Evolutionary conservation across 805 yeast genomes (phyloP), one percentile per base, ranked within the genome.

Genomic region (Jamesozyma piceae): DNA sequence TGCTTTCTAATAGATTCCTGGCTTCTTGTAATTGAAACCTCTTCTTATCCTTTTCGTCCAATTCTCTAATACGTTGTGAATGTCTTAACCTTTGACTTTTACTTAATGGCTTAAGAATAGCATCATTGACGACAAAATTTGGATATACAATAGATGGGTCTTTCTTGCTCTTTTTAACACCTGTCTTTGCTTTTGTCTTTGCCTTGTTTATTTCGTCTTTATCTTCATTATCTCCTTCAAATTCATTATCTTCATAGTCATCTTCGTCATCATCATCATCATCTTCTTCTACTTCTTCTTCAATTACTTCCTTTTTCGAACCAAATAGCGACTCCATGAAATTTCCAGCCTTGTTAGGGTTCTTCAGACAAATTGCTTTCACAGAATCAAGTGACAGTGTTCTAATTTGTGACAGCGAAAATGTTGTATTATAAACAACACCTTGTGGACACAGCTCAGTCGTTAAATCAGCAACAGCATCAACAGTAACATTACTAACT

Each of bases 1-100:
- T 64, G 18, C 78, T 72, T 63, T 90, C 97, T 18, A 90, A 71
- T 29, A 69, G 63, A 60, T 89, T 90, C 50, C 76, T 73, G 26
- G 74, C 63, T 43, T 76, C 77, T 36, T 83, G 83, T 33, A 75
- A 44, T 75, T 78, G 58, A 82, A 68, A 15, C 64, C 64, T 31
- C 64, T 62, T 51, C 11, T 27, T 38, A 39, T 47, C 77, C 73
- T 38, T 80, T 79, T 41, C 72, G 43, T 78, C 77, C 50, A 88
- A 68, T 2, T 63, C 57, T 17, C 65, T 61, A 44, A 90, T 67
- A 44, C 77, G 78, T 4, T 63, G 52, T 24, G 34, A 34, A 11
- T 18, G 37, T 4, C 33, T 22, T 11, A 38, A 26, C 41, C 42
- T 46, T 24, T 42, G 32, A 17, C 15, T 17, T 15, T 20, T 18